Conservation (phyloP, 176 grass and related monocot species). For the Oryza meyeriana region DNA sequence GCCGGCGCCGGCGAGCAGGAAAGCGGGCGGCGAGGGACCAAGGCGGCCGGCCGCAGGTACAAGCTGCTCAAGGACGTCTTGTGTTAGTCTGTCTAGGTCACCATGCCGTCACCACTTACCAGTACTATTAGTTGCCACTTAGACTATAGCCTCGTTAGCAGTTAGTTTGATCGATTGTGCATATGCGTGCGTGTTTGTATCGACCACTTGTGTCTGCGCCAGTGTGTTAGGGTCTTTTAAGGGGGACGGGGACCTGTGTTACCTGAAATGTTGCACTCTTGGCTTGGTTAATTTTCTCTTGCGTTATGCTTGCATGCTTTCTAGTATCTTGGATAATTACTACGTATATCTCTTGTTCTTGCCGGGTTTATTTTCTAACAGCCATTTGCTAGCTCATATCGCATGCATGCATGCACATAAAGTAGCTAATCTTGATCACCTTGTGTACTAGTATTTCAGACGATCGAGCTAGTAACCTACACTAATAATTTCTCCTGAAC, state of each 20-base stretch:
- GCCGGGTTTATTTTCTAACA: not conserved
- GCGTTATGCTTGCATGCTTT: slow-evolving; percentile 12
- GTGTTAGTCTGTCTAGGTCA: slow-evolving; percentile 40
- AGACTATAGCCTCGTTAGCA: slow-evolving; percentile 17
- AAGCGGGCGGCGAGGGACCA: slow-evolving; percentile 40
- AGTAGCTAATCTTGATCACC: not conserved
- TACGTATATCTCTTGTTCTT: not conserved
- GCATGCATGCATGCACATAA: slow-evolving; percentile 26
- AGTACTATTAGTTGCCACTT: slow-evolving; percentile 29
- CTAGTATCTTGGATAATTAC: not conserved
- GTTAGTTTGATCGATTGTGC: slow-evolving; percentile 19
- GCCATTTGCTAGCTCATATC: not conserved
- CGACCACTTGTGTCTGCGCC: not conserved
- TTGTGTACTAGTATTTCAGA: not conserved
- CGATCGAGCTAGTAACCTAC: not conserved
- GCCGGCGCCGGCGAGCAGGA: slow-evolving; percentile 19
- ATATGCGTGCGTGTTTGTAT: slow-evolving; percentile 10
- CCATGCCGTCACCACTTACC: not conserved
- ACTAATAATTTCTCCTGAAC: not conserved
- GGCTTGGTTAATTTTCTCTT: slow-evolving; percentile 26
- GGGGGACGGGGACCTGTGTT: not conserved
- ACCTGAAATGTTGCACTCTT: slow-evolving; percentile 13
- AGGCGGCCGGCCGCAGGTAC: slow-evolving; percentile 81
- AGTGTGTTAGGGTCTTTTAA: not conserved
- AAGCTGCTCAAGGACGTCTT: slow-evolving; percentile 99